Conservation (phyloP, 192 early-diverging fungal species). For the Phycomyces nitens region DNA sequence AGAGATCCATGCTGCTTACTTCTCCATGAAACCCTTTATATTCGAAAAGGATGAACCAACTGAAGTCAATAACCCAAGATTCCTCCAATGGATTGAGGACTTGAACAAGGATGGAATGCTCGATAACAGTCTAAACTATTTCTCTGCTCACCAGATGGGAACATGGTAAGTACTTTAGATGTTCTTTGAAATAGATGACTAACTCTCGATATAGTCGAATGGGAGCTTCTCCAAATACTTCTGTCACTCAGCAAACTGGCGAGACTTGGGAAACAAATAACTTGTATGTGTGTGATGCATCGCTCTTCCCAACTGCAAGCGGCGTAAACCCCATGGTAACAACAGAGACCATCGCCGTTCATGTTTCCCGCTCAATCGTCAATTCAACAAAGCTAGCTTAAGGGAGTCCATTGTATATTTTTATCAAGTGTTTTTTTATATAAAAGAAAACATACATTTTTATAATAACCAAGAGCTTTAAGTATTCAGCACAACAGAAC, state of each 20-base stretch:
- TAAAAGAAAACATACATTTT: too few species aligned
- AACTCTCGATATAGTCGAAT: conserved; percentile 46
- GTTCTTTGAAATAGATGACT: not conserved
- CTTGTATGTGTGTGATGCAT: conserved; percentile 74
- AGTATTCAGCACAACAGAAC: too few species aligned
- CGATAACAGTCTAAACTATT: conserved; percentile 34
- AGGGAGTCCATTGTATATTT: too few species aligned
- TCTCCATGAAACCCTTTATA: conserved; percentile 38
- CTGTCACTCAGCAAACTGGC: conserved; percentile 64
- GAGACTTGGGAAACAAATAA: conserved; percentile 71
- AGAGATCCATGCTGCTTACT: conserved; percentile 52
- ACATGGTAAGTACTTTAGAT: conserved; percentile 37
- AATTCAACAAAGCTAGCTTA: conserved; percentile 4
- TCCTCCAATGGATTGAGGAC: conserved; percentile 26
- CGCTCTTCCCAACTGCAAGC: conserved; percentile 65
- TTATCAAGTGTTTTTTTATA: too few species aligned
- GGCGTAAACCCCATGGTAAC: conserved; percentile 71
- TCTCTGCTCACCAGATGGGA: conserved; percentile 69
- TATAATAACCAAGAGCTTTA: too few species aligned
- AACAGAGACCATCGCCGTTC: conserved; percentile 27
- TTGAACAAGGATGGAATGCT: conserved; percentile 32
- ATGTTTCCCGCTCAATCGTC: conserved; percentile 32
- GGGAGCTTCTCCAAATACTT: conserved; percentile 48
- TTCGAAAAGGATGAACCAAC: conserved; percentile 30
- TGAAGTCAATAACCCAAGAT: conserved; percentile 28